Conservation (phyloP, 805 yeast species). For the Wickerhamomyces silvicola region DNA sequence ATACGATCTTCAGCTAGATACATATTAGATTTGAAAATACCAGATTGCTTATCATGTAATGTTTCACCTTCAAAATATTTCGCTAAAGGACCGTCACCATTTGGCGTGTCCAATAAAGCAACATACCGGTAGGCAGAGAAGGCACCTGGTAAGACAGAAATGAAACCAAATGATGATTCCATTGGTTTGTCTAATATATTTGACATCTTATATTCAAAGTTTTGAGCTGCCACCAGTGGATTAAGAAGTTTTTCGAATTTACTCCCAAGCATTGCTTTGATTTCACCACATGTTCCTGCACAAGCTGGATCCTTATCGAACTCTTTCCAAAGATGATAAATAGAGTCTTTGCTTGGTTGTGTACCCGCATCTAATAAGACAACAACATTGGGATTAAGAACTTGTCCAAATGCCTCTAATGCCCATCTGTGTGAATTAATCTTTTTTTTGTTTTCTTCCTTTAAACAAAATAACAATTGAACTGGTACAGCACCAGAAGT, state of each 20-base stretch:
- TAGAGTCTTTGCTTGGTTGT: slow-evolving; percentile 75
- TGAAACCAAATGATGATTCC: slow-evolving; percentile 92
- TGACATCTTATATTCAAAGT: slow-evolving; percentile 93
- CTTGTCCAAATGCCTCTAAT: slow-evolving; percentile 83
- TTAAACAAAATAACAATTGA: slow-evolving; percentile 82
- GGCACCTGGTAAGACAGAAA: slow-evolving; percentile 93
- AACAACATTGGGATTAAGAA: slow-evolving; percentile 75
- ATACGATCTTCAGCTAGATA: slow-evolving; percentile 96
- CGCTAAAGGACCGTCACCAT: slow-evolving; percentile 80
- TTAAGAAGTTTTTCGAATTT: slow-evolving; percentile 51
- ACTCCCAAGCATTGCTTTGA: slow-evolving; percentile 75
- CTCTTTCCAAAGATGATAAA: slow-evolving; percentile 85
- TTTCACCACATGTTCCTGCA: slow-evolving; percentile 98
- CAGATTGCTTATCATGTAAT: slow-evolving; percentile 56
- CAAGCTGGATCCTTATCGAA: slow-evolving; percentile 70
- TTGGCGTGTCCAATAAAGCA: slow-evolving; percentile 60
- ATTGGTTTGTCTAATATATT: slow-evolving; percentile 93
- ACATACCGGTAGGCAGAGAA: slow-evolving; percentile 88
- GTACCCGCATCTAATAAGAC: slow-evolving; percentile 93
- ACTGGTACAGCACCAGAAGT: slow-evolving; percentile 71
- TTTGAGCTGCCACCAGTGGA: slow-evolving; percentile 93
- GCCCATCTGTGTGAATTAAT: slow-evolving; percentile 98
- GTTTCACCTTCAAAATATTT: slow-evolving; percentile 92
- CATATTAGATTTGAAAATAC: slow-evolving; percentile 93
- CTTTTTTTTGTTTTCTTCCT: slow-evolving; percentile 82